Percentiles rank a stretch among this genome's conserved stretches.
Evolutionary conservation across 2,329 filamentous ascomycete species (phyloP).

Genomic region (Magnaporthiopsis incrustans): DNA sequence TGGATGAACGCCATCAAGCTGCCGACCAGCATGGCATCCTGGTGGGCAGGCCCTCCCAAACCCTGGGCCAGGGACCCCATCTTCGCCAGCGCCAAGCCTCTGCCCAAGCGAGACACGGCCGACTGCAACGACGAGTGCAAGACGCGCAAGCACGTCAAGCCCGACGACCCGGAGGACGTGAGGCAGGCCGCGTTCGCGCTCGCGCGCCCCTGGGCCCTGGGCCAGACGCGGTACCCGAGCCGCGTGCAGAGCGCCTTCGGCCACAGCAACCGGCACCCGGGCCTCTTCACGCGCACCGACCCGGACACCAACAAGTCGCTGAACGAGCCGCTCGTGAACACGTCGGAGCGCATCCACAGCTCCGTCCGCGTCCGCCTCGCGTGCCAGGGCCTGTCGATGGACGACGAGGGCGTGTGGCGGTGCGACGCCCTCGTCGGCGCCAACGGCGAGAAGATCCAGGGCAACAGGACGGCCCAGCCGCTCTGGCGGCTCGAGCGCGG

Average conservation of each 20-base stretch:
- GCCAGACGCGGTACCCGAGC: constrained; percentile 20
- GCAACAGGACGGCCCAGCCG: constrained; percentile 5
- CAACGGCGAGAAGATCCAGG: background rate
- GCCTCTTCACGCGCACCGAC: constrained; percentile 27
- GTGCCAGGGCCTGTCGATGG: constrained; percentile 21
- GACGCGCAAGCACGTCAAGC: constrained; percentile 9
- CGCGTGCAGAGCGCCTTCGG: constrained; percentile 19
- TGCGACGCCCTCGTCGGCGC: constrained; percentile 19
- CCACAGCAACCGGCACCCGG: constrained; percentile 23
- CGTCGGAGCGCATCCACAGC: constrained; percentile 28
- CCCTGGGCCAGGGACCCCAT: constrained; percentile 20
- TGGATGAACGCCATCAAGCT: background rate
- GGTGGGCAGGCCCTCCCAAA: background rate
- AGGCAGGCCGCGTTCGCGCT: constrained; percentile 9
- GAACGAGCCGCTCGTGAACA: constrained; percentile 25
- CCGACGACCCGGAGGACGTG: constrained; percentile 13
- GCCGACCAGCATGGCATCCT: background rate
- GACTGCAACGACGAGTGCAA: constrained; percentile 15
- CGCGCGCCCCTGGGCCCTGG: constrained; percentile 23
- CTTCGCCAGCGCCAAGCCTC: constrained; percentile 15
- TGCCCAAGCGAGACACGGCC: constrained; percentile 15
- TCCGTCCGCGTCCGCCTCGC: constrained; percentile 21
- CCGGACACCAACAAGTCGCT: constrained; percentile 28
- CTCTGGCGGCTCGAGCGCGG: constrained; percentile 20
- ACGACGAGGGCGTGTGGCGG: constrained; percentile 24